Evolutionary conservation across 192 early-diverging fungal species (phyloP), one percentile per base, ranked within the genome.

Genomic region (Coemansia sp.): DNA sequence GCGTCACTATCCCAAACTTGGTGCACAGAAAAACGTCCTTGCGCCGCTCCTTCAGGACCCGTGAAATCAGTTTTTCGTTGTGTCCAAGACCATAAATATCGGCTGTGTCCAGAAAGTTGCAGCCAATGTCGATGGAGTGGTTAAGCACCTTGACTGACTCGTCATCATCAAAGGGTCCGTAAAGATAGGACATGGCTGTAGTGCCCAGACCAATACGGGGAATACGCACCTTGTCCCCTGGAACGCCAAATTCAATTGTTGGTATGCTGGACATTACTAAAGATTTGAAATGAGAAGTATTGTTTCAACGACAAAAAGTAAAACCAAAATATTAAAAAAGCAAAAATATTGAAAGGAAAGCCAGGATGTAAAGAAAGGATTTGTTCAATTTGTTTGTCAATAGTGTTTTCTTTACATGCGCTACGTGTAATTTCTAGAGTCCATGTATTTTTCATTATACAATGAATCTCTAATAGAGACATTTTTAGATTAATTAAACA

Each of bases 21-120:
- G 89, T 86, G 71, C 78, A 79, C 26, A 88, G 45, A 56, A 89
- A 89, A 16, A 89, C 81, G 45, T 87, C 68, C 43, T 81, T 71
- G 57, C 87, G 81, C 5, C 73, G 72, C 6, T 67, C 69, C 62
- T 85, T 82, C 13, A 87, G 65, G 19, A 83, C 76, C 58, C 84
- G 80, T 43, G 72, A 71, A 18, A 90, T n/a, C 1, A 90, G 76
- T 4, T 64, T 18, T 57, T 91, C 89, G 73, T 88, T 89, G 48
- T 72, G 64, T 23, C 87, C 87, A 43, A 49, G 37, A 6, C 86
- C 85, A 54, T 87, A 88, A 44, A 87, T 65, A 69, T 90, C 84
- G 49, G 84, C 70, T 0, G 86, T 87, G 68, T 91, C 88, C 86
- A 84, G 85, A 60, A 83, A 77, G 0, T 67, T 81, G 63, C 80